Base-by-base conservation (phyloP, 495 filamentous ascomycete species). In the Hypomontagnella monticulosa region DNA sequence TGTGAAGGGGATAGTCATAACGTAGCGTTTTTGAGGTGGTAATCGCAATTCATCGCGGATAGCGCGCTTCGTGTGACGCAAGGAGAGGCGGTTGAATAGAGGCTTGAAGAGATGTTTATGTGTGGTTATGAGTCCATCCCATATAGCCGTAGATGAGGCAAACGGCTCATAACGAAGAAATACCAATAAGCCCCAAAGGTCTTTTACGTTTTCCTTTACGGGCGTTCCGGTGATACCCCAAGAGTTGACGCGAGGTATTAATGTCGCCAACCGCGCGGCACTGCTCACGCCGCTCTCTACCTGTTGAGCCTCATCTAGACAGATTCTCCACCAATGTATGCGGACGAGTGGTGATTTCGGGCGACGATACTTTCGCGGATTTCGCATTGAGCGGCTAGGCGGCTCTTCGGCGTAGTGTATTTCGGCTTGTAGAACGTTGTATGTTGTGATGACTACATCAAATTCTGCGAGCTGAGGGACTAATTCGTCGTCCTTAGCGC, bases 171-270 rank as follows among this genome's bases (percentile, higher is more conserved):
- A 91, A 19, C 85, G 84, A 10, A 99, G 83, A 54, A 99, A 99
- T 1, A 87, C 77, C 0, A 99, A 73, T 10, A 97, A 84, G 0
- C 93, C 89, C 72, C 72, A 84, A 61, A 91, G 77, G 71, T 91
- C 87, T 32, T 88, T 85, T 7, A 93, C 83, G 54, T 93, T 83
- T 70, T 90, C 93, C 53, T 88, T 86, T 18, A 97, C 81, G 1
- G 95, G 95, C 0, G 95, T 99, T 15, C 94, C 95, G 3, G 92
- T 93, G n/a, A 99, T 87, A 20, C 87, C 92, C 95, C 95, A 97
- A 8, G 92, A 87, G 76, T 95, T 94, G 59, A 90, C 73, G 19
- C 94, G 83, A 52, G 93, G 93, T 61, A 99, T 91, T 16, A 88
- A 75, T 20, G 87, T 81, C 14, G 94, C 93, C 32, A 97, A 84